Percentiles rank a stretch among this genome's conserved stretches.
phyloP scores from a whole-genome alignment of 495 filamentous ascomycete genomes.

The Hypoxylon subgilvum region DNA sequence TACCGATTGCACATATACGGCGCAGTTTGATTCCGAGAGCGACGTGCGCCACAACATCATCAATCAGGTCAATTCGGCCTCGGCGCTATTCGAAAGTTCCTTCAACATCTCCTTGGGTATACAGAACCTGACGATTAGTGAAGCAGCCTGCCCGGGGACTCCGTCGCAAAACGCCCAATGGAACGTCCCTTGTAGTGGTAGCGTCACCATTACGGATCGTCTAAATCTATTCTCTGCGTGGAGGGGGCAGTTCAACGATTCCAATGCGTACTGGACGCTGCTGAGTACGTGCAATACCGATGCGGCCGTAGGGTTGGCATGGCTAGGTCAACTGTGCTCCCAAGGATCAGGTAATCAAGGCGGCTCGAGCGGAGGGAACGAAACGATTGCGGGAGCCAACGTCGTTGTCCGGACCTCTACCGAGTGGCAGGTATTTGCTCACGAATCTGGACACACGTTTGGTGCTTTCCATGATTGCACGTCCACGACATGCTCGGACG shows the following conservation, averaged over 20 bases:
- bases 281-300: slow-evolving; percentile 84
- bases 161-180: slow-evolving; percentile 70
- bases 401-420: slow-evolving; percentile 83
- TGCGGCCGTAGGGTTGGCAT: slow-evolving; percentile 88
- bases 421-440: slow-evolving; percentile 97
- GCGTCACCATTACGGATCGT: slow-evolving; percentile 73
- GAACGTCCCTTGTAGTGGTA: slow-evolving; percentile 74
- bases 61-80: slow-evolving; percentile 82
- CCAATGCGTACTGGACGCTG: slow-evolving; percentile 92
- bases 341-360: slow-evolving; percentile 54
- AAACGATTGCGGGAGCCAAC: slow-evolving; percentile 82
- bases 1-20: slow-evolving; percentile 87
- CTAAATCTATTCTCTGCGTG: slow-evolving; percentile 88
- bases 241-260: slow-evolving; percentile 74
- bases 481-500: slow-evolving; percentile 64
- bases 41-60: slow-evolving; percentile 75
- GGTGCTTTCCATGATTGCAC: slow-evolving; percentile 95
- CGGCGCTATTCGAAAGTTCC: slow-evolving; percentile 80
- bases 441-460: slow-evolving; percentile 94
- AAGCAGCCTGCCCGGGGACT: slow-evolving; percentile 69
- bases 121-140: slow-evolving; percentile 78
- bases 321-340: slow-evolving; percentile 88
- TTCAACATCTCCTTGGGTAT: slow-evolving; percentile 95
- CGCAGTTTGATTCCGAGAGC: slow-evolving; percentile 66
- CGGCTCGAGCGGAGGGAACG: slow-evolving; percentile 53